Evolutionary conservation across 768 basidiomycete genomes (phyloP).

Genomic region (Phylloporus sp.): DNA sequence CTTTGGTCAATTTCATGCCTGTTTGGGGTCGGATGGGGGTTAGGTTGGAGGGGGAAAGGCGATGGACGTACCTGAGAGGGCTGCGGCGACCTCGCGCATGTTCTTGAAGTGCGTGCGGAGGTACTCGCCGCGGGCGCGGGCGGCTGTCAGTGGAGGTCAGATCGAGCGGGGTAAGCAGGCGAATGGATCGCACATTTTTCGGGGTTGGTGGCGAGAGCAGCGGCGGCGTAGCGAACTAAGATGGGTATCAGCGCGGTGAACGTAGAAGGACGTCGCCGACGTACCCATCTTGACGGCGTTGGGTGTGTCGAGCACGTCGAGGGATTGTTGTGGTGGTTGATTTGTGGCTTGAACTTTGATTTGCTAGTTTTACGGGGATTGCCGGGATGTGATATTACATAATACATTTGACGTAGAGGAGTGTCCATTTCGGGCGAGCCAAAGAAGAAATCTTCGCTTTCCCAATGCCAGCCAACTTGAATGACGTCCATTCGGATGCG

Average conservation of each 20-base stretch:
- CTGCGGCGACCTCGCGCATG: constrained; percentile 98
- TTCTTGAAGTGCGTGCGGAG: constrained; percentile 99
- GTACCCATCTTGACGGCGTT: constrained; percentile 61
- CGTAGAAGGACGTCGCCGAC: constrained; percentile 29
- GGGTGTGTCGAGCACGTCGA: constrained; percentile 33
- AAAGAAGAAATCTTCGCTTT: too few relatives aligned
- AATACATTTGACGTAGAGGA: not conserved
- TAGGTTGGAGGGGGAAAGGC: constrained; percentile 1
- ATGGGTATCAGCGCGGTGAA: constrained; percentile 19
- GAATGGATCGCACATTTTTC: constrained; percentile 74
- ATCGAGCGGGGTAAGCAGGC: not conserved
- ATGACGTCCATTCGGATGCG: constrained; percentile 26
- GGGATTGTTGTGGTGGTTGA: constrained; percentile 46
- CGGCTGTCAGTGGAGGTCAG: constrained; percentile 47
- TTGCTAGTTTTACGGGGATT: constrained; percentile 26
- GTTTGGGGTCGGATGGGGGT: not conserved
- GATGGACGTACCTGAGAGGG: constrained; percentile 68
- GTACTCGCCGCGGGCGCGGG: constrained; percentile 93
- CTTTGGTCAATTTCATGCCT: constrained; percentile 94
- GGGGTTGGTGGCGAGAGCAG: constrained; percentile 81
- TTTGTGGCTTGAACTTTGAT: constrained; percentile 33
- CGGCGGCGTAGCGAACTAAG: constrained; percentile 90
- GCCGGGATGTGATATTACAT: constrained; percentile 7
- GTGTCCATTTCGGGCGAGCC: not conserved
- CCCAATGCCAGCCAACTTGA: constrained; percentile 24